Conservation (phyloP, 306 rosid species). For the Glycine latifolia region DNA sequence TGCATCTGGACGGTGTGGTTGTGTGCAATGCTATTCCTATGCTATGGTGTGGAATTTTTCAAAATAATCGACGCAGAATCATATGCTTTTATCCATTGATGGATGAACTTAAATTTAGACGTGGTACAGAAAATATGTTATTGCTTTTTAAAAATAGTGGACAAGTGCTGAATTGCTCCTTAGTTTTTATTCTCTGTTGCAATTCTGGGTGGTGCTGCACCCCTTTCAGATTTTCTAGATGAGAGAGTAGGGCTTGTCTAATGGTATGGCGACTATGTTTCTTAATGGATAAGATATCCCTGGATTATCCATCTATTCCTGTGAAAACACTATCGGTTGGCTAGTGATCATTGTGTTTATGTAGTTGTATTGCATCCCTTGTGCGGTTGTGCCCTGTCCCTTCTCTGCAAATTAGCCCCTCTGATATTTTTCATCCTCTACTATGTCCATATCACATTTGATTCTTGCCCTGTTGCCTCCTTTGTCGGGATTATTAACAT, state of each 20-base stretch:
- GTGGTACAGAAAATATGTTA: background rate
- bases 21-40: background rate
- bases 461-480: constrained; percentile 3
- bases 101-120: background rate
- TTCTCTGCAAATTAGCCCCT: background rate
- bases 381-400: background rate
- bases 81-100: background rate
- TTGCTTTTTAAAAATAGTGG: background rate
- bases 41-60: background rate
- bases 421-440: background rate
- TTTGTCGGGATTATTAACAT: background rate
- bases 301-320: background rate
- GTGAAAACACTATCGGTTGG: background rate
- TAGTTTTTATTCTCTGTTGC: background rate
- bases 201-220: background rate
- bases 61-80: background rate
- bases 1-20: constrained; percentile 1
- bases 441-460: background rate
- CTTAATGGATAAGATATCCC: background rate
- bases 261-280: background rate
- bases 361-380: background rate
- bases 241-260: background rate
- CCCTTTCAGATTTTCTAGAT: background rate
- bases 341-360: background rate
- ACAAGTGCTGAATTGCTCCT: background rate